phyloP scores from a whole-genome alignment of 345 rosid species.

The Eucalyptus marginata region DNA sequence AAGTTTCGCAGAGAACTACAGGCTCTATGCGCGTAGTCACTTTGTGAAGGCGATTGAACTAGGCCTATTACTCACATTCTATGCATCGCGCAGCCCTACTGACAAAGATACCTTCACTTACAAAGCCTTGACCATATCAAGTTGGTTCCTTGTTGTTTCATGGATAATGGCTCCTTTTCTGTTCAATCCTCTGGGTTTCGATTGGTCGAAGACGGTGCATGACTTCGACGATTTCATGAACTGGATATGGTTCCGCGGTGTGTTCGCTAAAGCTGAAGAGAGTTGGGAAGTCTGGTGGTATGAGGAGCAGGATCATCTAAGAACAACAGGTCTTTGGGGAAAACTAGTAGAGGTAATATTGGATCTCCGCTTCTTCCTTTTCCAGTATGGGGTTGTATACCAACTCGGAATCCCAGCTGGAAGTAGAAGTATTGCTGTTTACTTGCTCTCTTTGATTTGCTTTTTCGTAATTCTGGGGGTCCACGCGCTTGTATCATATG shows the following conservation, averaged over 20 bases:
- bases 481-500: neutral
- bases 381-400: neutral
- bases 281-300: neutral
- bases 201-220: neutral
- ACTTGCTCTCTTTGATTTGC: neutral
- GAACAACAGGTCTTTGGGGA: neutral
- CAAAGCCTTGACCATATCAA: neutral
- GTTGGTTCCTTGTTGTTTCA: neutral
- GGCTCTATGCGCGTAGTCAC: conserved; percentile 27
- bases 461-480: neutral
- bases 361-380: neutral
- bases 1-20: conserved; percentile 20
- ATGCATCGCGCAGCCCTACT: neutral
- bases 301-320: neutral
- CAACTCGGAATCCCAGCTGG: neutral
- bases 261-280: neutral
- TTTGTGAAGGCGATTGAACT: conserved; percentile 20
- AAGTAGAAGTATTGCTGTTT: neutral
- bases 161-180: neutral
- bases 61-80: neutral
- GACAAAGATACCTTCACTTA: neutral
- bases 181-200: neutral
- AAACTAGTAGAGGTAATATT: neutral
- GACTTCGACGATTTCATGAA: neutral
- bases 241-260: neutral